phyloP scores from a whole-genome alignment of 2,329 filamentous ascomycete species.

The Arachnomyces sp. region DNA sequence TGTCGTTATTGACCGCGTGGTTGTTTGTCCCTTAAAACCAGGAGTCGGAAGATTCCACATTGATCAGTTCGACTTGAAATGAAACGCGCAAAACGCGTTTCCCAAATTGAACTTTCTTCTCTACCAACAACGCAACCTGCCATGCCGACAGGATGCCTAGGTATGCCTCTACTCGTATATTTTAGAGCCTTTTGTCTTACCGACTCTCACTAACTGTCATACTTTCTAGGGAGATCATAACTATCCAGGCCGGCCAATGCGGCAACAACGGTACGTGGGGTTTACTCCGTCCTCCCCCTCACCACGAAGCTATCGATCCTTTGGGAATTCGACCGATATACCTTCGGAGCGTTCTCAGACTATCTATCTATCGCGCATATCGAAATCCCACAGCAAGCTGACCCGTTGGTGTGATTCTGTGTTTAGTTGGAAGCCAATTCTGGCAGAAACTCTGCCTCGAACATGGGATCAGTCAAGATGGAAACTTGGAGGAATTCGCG shows the following conservation, averaged over 20 bases:
- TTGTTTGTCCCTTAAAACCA: too few species aligned
- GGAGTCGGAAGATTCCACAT: too few species aligned
- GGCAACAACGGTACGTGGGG: conserved; percentile 86
- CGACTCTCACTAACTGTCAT: conserved; percentile 6
- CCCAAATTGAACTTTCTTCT: background rate
- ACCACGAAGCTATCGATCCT: conserved; percentile 10
- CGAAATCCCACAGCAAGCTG: conserved; percentile 17
- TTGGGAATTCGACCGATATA: conserved; percentile 1
- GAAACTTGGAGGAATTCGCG: conserved; percentile 94
- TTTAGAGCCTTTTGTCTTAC: background rate
- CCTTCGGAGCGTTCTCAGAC: conserved; percentile 3
- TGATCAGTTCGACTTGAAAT: too few species aligned
- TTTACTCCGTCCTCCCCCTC: conserved; percentile 14
- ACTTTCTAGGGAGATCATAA: conserved; percentile 85
- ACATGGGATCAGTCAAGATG: conserved; percentile 95
- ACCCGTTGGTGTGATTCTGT: conserved; percentile 13
- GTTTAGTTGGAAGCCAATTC: conserved; percentile 84
- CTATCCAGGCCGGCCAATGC: conserved; percentile 96
- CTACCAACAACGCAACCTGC: conserved; percentile 8
- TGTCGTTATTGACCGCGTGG: too few species aligned
- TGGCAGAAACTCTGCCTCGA: conserved; percentile 98
- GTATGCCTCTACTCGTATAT: conserved; percentile 15
- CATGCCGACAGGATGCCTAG: conserved; percentile 31
- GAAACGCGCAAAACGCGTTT: too few species aligned
- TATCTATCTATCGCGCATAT: conserved; percentile 1